Conservation (phyloP, 1,284 basidiomycete species). For the Fomitopsis pinicola region DNA sequence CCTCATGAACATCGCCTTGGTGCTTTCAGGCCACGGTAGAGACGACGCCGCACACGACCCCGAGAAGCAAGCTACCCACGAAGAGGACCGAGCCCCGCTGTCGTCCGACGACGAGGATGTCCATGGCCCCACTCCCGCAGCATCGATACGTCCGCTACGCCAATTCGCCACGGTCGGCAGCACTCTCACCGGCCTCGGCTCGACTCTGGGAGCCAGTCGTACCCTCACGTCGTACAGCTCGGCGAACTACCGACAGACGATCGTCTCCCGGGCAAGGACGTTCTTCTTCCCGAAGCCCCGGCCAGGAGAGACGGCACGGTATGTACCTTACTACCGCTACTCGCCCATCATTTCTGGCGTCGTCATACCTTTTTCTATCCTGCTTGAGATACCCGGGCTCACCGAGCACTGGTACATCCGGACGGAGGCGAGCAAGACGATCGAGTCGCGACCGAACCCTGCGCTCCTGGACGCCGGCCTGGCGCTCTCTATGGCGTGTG, state of each 20-base stretch:
- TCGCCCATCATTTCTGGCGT: constrained; percentile 69
- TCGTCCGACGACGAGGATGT: not conserved
- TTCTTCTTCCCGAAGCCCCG: constrained; percentile 22
- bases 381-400: constrained; percentile 77
- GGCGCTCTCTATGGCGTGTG: constrained; percentile 65
- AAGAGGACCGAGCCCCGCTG: not conserved
- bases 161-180: not conserved
- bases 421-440: constrained; percentile 40
- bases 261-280: constrained; percentile 18
- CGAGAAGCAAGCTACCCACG: not conserved
- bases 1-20: not conserved
- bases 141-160: not conserved
- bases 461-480: constrained; percentile 59
- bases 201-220: not conserved
- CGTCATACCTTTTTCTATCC: constrained; percentile 71
- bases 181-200: not conserved
- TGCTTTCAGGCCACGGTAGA: not conserved
- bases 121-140: not conserved
- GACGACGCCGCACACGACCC: not conserved
- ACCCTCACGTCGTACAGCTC: not conserved
- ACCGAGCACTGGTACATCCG: constrained; percentile 68
- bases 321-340: constrained; percentile 43
- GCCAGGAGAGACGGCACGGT: constrained; percentile 17
- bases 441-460: constrained; percentile 54
- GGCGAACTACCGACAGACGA: not conserved